Conservation (phyloP, 2,329 filamentous ascomycete genomes). For the Intubia oerlemansii region DNA sequence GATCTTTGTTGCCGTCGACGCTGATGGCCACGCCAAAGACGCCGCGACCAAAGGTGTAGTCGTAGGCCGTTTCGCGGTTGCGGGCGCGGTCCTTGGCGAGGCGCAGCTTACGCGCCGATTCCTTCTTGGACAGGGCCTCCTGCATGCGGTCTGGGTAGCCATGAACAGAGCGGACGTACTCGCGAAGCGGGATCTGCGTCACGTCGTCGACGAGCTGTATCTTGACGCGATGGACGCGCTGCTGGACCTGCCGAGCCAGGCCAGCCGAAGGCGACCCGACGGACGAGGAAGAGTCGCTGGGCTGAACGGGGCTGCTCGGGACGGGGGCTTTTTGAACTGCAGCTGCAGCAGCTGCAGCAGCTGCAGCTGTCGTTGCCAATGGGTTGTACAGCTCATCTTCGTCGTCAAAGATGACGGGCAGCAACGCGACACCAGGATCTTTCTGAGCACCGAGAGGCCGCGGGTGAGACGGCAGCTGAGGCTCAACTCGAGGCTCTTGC, state of each 20-base stretch:
- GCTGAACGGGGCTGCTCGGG: too few relatives aligned
- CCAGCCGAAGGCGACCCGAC: too few relatives aligned
- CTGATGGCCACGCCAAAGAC: constrained; percentile 6
- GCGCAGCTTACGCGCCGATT: constrained; percentile 1
- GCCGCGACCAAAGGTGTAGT: constrained; percentile 7
- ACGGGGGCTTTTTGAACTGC: too few relatives aligned
- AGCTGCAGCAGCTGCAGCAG: too few relatives aligned
- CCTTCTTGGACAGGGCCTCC: constrained; percentile 2
- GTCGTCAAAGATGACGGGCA: constrained; percentile 4
- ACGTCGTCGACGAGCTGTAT: constrained; percentile 6
- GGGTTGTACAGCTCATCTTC: constrained; percentile 3
- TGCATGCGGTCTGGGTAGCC: constrained; percentile 8
- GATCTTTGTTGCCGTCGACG: constrained; percentile 1
- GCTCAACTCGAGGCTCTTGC: constrained; percentile 7
- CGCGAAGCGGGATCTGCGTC: constrained; percentile 8
- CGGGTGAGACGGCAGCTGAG: constrained; percentile 7
- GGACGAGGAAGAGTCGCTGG: too few relatives aligned
- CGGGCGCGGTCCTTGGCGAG: constrained; percentile 2
- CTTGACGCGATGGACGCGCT: not conserved
- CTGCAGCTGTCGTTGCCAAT: too few relatives aligned
- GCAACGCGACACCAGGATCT: constrained; percentile 2
- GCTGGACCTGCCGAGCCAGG: too few relatives aligned
- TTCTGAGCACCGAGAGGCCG: too few relatives aligned
- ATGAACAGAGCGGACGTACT: constrained; percentile 5
- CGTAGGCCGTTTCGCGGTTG: constrained; percentile 4